Evolutionary conservation across 345 rosid genomes (phyloP), one percentile per base, ranked within the genome.

Genomic region (Euphorbia pulcherrima): DNA sequence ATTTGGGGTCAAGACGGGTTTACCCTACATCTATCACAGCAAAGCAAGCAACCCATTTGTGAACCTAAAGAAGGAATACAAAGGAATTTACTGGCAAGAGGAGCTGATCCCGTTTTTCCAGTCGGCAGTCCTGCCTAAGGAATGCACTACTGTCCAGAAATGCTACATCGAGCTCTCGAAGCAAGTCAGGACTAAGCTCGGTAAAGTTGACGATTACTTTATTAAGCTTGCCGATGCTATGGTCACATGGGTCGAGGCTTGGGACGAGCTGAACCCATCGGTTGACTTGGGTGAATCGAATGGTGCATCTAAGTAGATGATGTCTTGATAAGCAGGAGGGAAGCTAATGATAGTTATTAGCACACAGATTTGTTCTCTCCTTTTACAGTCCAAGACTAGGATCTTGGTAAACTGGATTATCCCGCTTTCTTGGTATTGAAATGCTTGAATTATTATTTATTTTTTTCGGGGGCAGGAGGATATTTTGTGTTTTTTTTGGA

Each of bases 21-120:
- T 91, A 70, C 97, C 97, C 1, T 91, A 91, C 86, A 87, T 91
- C 71, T 90, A 83, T 85, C 97, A 90, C 86, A 88, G 97, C 92
- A 90, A 90, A 72, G 95, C 95, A 0, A 90, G 97, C 81, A 90
- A 88, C 78, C 97, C 97, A 0, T 90, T 90, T 53, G 97, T 90
- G 79, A 90, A 90, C 78, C 76, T 90, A 16, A 88, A 81, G 85
- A 90, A 90, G 84, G 95, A 90, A 70, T 88, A 87, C 90, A 90
- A 88, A 71, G 95, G 97, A 68, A 88, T 90, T 56, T 90, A 85
- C 87, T 90, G 97, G 97, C 96, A 91, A 76, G 97, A 91, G 75
- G 95, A 91, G 81, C 74, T 91, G 82, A 88, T 91, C 72, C 97
- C 97, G 2, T 91, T 91, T 81, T 91, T 91, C 86, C 97, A 91